These are phyloP conservation scores for Pezicula neosporulosa DNA, from an alignment of 2,329 filamentous ascomycete species.

Conservation along the genomic window DNA sequence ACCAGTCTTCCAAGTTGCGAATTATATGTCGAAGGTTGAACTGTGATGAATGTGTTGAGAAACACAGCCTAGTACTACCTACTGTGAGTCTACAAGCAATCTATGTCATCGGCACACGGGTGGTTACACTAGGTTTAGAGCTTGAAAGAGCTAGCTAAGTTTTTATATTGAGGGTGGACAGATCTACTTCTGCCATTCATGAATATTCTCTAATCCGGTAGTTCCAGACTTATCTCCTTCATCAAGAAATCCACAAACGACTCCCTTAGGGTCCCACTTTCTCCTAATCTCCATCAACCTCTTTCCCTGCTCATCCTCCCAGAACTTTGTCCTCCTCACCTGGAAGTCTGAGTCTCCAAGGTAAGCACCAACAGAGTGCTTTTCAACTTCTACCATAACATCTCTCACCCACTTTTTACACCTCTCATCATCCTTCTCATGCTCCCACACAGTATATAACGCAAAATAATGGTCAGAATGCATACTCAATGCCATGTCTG, in stretches of 20 bases:
- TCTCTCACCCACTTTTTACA: slow-evolving; percentile 41
- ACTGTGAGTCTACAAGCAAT: too few relatives aligned
- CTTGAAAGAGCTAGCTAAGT: too few relatives aligned
- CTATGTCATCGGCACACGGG: too few relatives aligned
- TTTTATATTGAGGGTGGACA: background rate
- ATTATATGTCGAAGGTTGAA: too few relatives aligned
- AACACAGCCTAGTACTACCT: too few relatives aligned
- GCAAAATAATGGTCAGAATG: slow-evolving; percentile 55
- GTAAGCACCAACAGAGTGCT: slow-evolving; percentile 44
- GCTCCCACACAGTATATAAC: slow-evolving; percentile 47
- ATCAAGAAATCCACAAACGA: slow-evolving; percentile 43
- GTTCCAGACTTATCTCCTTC: slow-evolving; percentile 37
- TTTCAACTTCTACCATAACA: slow-evolving; percentile 36
- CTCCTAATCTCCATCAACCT: slow-evolving; percentile 39
- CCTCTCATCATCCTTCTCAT: slow-evolving; percentile 38
- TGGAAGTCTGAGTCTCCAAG: slow-evolving; percentile 53
- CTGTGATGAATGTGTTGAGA: too few relatives aligned
- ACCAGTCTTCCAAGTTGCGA: too few relatives aligned
- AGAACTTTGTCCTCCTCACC: slow-evolving; percentile 41
- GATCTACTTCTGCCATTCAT: slow-evolving; percentile 28
- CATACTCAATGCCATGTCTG: slow-evolving; percentile 52
- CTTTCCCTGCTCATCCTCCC: slow-evolving; percentile 38
- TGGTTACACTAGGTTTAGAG: too few relatives aligned
- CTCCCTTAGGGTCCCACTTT: slow-evolving; percentile 40
- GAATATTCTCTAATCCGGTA: slow-evolving; percentile 37